phyloP scores from a whole-genome alignment of 495 filamentous ascomycete species.

The Chlorociboria aeruginascens region DNA sequence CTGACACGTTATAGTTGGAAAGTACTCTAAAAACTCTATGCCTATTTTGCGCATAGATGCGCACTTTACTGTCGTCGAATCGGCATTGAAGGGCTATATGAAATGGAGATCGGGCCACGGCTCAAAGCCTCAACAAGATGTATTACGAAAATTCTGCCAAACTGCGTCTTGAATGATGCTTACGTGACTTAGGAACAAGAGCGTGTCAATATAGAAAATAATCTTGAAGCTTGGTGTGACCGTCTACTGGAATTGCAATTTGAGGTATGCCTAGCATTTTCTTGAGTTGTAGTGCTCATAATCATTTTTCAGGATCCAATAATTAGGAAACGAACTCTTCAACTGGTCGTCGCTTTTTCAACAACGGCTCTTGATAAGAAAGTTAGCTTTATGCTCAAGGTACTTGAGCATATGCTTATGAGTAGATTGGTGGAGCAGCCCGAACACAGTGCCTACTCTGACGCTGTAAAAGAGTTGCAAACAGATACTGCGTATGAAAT shows the following conservation, averaged over 20 bases:
- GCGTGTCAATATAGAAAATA: slow-evolving; percentile 46
- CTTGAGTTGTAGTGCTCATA: not conserved
- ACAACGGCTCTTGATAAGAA: slow-evolving; percentile 69
- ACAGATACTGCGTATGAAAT: slow-evolving; percentile 71
- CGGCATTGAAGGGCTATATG: slow-evolving; percentile 79
- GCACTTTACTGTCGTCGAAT: slow-evolving; percentile 80
- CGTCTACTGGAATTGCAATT: slow-evolving; percentile 61
- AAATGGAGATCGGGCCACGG: slow-evolving; percentile 56
- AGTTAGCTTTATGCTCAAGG: slow-evolving; percentile 67
- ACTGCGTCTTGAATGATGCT: not conserved
- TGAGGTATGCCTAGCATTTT: slow-evolving; percentile 20
- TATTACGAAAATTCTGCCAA: not conserved
- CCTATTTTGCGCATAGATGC: slow-evolving; percentile 73
- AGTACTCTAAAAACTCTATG: slow-evolving; percentile 70
- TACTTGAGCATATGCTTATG: slow-evolving; percentile 82
- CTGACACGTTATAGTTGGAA: slow-evolving; percentile 35
- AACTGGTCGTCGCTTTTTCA: slow-evolving; percentile 75
- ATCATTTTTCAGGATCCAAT: slow-evolving; percentile 54
- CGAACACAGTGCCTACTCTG: slow-evolving; percentile 59
- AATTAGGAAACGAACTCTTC: slow-evolving; percentile 71
- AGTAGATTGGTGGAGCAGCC: slow-evolving; percentile 60
- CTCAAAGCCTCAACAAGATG: slow-evolving; percentile 42
- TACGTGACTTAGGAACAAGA: slow-evolving; percentile 39
- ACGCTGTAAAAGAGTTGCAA: slow-evolving; percentile 86
- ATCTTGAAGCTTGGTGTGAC: slow-evolving; percentile 72